Base-by-base conservation (phyloP, 2,329 filamentous ascomycete species). In the Exophiala alcalophila region DNA sequence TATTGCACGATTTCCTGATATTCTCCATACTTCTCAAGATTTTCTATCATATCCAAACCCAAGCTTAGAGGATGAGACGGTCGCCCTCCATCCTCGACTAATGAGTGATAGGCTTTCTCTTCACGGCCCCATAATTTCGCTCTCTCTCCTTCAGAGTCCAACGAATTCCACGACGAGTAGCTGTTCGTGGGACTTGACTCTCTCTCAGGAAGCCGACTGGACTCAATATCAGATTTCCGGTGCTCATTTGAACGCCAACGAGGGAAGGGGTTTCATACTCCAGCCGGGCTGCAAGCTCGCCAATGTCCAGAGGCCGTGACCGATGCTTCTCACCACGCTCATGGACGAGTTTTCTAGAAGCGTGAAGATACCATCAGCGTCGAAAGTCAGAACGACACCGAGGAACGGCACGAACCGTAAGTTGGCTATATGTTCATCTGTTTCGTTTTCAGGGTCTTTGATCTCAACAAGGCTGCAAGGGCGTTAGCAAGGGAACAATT, bases 61-160 rank as follows among this genome's bases (percentile, higher is more conserved):
- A 36, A 20, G 18, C 11, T 37, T 12, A 43, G 21, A 28, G 30
- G 40, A 43, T 43, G 40, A 23, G 29, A 21, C 40, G 40, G 40
- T 35, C 30, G 30, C 10, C 40, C 40, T 15, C 31, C 40, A 6
- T 43, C 40, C 4, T 30, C 40, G 9, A 43, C 23, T 23, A 43
- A 36, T 28, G 40, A 12, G 12, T 24, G 40, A 35, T 43, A 43
- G 20, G 40, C 30, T 43, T 43, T 31, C 40, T 18, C 31, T 29
- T 43, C 40, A 19, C 28, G 30, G 5, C 29, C 21, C 40, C 40
- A 43, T 30, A 19, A 12, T 31, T 43, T 11, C 23, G 25, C 15
- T 36, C 21, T 43, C 11, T 36, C 30, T 36, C 29, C 29, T 21
- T 43, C 40, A 12, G 8, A 2, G 27, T 43, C 40, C 16, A 43